Conservation (phyloP, 2,329 filamentous ascomycete genomes). For the Dendrostoma leiphaemia region DNA sequence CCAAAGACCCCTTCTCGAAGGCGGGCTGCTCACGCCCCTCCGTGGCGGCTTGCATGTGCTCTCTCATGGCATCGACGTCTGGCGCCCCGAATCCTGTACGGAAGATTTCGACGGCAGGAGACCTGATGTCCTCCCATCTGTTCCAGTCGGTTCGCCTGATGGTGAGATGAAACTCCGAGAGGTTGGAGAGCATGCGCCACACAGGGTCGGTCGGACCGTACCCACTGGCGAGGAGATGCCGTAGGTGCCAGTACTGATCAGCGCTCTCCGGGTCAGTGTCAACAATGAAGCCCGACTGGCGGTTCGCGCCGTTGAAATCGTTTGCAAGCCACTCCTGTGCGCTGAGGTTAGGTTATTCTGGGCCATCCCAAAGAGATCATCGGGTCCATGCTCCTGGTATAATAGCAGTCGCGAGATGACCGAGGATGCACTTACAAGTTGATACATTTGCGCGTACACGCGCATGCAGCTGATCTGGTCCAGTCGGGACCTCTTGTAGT, state of each 20-base stretch:
- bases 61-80: neutral
- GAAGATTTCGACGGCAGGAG: neutral
- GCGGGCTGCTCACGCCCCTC: neutral
- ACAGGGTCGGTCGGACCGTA: neutral
- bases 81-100: neutral
- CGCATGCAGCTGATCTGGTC: neutral
- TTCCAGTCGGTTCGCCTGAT: conserved; percentile 12
- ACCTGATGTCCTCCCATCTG: neutral
- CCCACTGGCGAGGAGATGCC: neutral
- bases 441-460: neutral
- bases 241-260: neutral
- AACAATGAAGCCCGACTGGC: neutral
- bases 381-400: too few relatives aligned
- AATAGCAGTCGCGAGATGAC: neutral
- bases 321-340: neutral
- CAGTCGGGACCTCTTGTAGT: neutral
- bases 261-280: neutral
- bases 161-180: conserved; percentile 8
- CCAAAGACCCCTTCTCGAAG: neutral
- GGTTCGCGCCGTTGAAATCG: neutral
- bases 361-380: neutral
- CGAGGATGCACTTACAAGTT: neutral
- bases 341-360: neutral
- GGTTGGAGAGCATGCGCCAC: neutral
- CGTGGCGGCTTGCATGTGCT: neutral